Evolutionary conservation across 2,329 filamentous ascomycete genomes (phyloP).

Genomic region (Claviceps purpurea): DNA sequence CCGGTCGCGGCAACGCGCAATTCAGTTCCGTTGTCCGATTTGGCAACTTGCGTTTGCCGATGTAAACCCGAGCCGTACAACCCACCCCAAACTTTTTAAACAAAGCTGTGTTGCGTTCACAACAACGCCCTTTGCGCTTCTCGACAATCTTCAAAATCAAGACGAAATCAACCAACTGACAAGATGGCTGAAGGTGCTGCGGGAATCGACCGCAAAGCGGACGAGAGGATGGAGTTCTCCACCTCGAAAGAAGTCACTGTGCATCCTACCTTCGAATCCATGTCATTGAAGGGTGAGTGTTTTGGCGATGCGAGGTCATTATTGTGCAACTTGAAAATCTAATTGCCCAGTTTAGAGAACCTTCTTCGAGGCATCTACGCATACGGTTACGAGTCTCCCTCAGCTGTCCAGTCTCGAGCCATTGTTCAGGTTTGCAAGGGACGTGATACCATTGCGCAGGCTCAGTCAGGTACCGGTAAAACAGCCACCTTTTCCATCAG

Average conservation of each 20-base stretch:
- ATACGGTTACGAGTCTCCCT: constrained; percentile 96
- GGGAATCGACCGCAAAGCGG: constrained; percentile 76
- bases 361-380: constrained; percentile 94
- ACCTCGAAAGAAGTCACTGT: constrained; percentile 97
- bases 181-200: constrained; percentile 74
- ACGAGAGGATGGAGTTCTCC: constrained; percentile 95
- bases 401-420: constrained; percentile 91
- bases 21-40: too few species aligned
- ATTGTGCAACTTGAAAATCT: not conserved
- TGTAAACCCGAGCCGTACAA: constrained; percentile 16
- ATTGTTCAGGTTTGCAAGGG: constrained; percentile 99
- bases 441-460: constrained; percentile 95
- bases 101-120: not conserved
- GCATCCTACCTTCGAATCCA: constrained; percentile 84
- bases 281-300: constrained; percentile 70
- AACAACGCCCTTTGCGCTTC: not conserved
- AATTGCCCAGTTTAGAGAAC: constrained; percentile 46
- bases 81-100: constrained; percentile 15
- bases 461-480: constrained; percentile 93
- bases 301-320: not conserved
- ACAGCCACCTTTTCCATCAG: constrained; percentile 94
- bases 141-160: not conserved
- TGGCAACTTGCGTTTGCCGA: constrained; percentile 11
- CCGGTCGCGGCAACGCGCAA: too few species aligned
- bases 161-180: constrained; percentile 2